Evolutionary conservation across 106 monocot genomes (phyloP), one percentile per base, ranked within the genome.

Genomic region (Apostasia shenzhenica): DNA sequence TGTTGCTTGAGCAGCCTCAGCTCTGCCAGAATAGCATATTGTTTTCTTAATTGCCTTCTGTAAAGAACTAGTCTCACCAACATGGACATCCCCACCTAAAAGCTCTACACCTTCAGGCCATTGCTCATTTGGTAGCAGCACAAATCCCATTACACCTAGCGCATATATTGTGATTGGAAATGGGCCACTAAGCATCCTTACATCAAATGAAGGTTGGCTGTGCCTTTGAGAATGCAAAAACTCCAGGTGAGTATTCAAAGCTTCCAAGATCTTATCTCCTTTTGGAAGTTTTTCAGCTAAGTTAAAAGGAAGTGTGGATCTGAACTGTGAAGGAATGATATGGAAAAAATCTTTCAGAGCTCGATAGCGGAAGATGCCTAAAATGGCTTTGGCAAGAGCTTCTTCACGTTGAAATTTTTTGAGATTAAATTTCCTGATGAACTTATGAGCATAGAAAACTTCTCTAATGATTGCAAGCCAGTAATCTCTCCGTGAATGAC

Each of bases 271-370:
- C 55, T 82, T 87, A 55, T 97, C 97, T 70, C 97, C 95, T 75
- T 89, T 97, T 56, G 92, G 92, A 61, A 97, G 79, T 73, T 87
- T 89, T 75, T 97, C 97, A 57, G 89, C 75, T 61, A 97, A 83
- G 76, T 81, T 89, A 72, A 97, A 97, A 61, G 84, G 69, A 54
- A 97, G 89, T 61, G 78, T 74, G 6, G 84, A 82, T 71, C 81
- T 97, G 67, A 85, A 82, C 59, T 80, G 82, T 41, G 89, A 81
- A 12, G 97, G 92, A 38, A 74, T 67, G 43, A 87, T 61, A 80
- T 87, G 84, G 47, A 97, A 92, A 47, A 78, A 89, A 48, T 97
- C 89, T 75, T 87, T 97, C 50, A 89, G 55, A 59, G 88, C 82
- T 63, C 83, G 97, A 74, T 75, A 87, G 11, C 84, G 84, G 48